Conservation (phyloP, 2,329 filamentous ascomycete genomes). For the Blumeriella jaapii region DNA sequence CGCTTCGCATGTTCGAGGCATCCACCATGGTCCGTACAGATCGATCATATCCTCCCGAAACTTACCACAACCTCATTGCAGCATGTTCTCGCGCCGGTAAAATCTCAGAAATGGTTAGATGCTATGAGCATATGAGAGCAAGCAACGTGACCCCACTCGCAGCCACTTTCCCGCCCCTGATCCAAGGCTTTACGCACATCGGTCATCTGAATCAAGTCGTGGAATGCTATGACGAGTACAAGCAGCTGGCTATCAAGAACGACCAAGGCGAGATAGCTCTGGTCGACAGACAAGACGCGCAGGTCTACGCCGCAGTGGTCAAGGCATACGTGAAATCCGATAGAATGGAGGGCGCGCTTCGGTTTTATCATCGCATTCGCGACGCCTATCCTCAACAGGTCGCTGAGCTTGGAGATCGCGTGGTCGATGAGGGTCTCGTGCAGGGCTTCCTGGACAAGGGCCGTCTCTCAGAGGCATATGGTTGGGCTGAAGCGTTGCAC, state of each 20-base stretch:
- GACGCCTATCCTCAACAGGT: slow-evolving; percentile 46
- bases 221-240: slow-evolving; percentile 93
- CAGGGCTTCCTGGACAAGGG: slow-evolving; percentile 62
- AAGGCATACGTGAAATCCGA: slow-evolving; percentile 78
- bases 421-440: slow-evolving; percentile 66
- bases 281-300: slow-evolving; percentile 62
- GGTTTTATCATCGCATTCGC: slow-evolving; percentile 75
- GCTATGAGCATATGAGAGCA: slow-evolving; percentile 86
- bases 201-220: slow-evolving; percentile 81
- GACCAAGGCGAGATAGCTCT: slow-evolving; percentile 61
- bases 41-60: slow-evolving; percentile 61
- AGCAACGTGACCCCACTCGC: slow-evolving; percentile 63
- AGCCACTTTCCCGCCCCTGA: slow-evolving; percentile 84
- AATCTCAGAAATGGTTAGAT: slow-evolving; percentile 76
- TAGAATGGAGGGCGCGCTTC: slow-evolving; percentile 68
- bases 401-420: slow-evolving; percentile 54
- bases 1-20: slow-evolving; percentile 73
- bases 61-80: slow-evolving; percentile 75
- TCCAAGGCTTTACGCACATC: slow-evolving; percentile 74
- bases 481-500: slow-evolving; percentile 57
- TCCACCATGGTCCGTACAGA: slow-evolving; percentile 49
- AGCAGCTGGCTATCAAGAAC: slow-evolving; percentile 71
- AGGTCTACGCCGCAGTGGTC: slow-evolving; percentile 86
- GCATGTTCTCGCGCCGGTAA: slow-evolving; percentile 76
- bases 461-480: slow-evolving; percentile 60